Base-by-base conservation (phyloP, 2,329 filamentous ascomycete species). In the Pseudopyrenochaeta lycopersici region DNA sequence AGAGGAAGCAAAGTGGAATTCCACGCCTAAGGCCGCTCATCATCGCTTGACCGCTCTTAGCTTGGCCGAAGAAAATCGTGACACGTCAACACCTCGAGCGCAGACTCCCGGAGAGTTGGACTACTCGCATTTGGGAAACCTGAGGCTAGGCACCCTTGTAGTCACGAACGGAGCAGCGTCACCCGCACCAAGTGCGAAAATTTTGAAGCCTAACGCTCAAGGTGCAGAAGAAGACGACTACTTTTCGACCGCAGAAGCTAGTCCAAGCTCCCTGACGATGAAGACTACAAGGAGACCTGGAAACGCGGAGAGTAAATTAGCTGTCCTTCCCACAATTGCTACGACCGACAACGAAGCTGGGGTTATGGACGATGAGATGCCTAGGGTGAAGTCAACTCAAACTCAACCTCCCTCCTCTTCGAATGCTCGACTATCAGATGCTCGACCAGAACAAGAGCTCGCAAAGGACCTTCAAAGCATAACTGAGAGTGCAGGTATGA, bases 91-190 rank as follows among this genome's bases (percentile, higher is more conserved):
- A 10, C 52, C 62, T 18, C 63, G 74, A 54, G 70, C 73, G 18
- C 64, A 67, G 33, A 81, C 78, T 6, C 78, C 78, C 7, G 68
- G 72, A 3, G 78, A 81, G 10, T 66, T 77, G 46, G 73, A 77
- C 9, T 77, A 77, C 54, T 68, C 73, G 4, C 76, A 79, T 41
- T 68, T 79, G 27, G 78, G 80, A 4, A 69, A 65, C 27, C 71
- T 78, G 47, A 68, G 74, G 49, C 70, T 77, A 6, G 80, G 80
- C 7, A 77, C 78, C 3, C 68, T 82, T 7, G 72, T 76, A 15
- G 74, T 82, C 15, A 81, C 78, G 5, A 82, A 82, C 51, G 80
- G 80, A 7, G 71, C 75, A 14, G 71, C 77, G 9, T 81, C 80
- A 3, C 80, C 80, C 12, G 77, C 76, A 41, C 72, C 77, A 2